Conservation (phyloP, 805 yeast genomes). For the Kuraishia ogatae region DNA sequence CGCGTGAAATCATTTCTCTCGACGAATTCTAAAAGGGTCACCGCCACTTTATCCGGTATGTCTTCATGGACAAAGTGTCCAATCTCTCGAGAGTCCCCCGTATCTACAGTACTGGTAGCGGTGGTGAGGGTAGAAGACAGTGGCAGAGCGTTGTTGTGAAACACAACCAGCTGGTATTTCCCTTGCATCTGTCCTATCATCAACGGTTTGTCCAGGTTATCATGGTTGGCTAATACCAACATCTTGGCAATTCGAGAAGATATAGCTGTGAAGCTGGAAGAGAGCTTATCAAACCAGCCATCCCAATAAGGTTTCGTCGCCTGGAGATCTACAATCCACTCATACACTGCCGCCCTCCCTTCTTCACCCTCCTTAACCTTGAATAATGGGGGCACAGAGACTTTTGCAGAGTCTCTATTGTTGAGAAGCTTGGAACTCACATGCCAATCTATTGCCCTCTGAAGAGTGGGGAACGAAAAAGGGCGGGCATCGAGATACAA, state of each 20-base stretch:
- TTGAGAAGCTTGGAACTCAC: conserved; percentile 44
- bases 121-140: conserved; percentile 12
- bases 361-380: conserved; percentile 5
- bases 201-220: conserved; percentile 73
- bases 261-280: conserved; percentile 33
- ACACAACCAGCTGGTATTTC: conserved; percentile 79
- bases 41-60: conserved; percentile 58
- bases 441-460: conserved; percentile 79
- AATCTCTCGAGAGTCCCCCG: conserved; percentile 33
- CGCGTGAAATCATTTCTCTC: conserved; percentile 31
- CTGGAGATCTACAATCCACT: conserved; percentile 61
- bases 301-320: conserved; percentile 67
- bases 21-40: conserved; percentile 40
- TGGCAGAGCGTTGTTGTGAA: conserved; percentile 27
- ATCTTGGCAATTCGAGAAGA: conserved; percentile 47
- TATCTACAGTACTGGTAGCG: conserved; percentile 3
- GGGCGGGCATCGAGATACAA: conserved; percentile 64
- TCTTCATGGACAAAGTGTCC: conserved; percentile 98
- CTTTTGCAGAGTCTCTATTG: conserved; percentile 50
- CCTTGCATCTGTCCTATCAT: conserved; percentile 99
- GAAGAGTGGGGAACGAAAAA: conserved; percentile 35
- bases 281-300: conserved; percentile 72
- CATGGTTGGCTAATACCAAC: conserved; percentile 81
- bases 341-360: conserved; percentile 9
- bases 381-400: conserved; percentile 74